phyloP scores from a whole-genome alignment of 345 rosid genomes.

The Stellera chamaejasme region DNA sequence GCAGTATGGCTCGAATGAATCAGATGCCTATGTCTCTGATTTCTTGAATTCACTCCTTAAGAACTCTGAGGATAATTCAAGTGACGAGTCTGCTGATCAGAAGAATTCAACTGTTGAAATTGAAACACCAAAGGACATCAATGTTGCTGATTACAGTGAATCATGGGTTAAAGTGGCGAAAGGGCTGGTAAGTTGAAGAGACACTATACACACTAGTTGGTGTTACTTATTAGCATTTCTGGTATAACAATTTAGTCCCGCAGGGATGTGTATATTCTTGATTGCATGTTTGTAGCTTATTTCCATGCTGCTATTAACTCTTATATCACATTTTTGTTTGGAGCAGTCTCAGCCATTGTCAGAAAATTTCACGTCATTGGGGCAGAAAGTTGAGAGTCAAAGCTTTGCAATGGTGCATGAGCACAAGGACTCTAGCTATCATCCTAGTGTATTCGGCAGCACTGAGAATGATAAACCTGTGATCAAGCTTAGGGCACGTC shows the following conservation, averaged over 20 bases:
- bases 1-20: slow-evolving; percentile 22
- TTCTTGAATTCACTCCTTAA: slow-evolving; percentile 39
- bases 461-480: slow-evolving; percentile 24
- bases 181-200: slow-evolving; percentile 19
- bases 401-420: slow-evolving; percentile 4
- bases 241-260: background rate
- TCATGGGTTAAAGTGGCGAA: slow-evolving; percentile 12
- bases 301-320: background rate
- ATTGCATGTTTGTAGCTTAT: background rate
- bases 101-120: slow-evolving; percentile 12
- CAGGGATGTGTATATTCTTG: background rate
- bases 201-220: background rate
- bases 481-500: slow-evolving; percentile 39
- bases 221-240: background rate
- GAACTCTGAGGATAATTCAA: slow-evolving; percentile 18
- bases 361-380: background rate
- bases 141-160: slow-evolving; percentile 9
- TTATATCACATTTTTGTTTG: background rate
- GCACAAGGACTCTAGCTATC: slow-evolving; percentile 1
- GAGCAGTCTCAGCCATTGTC: slow-evolving; percentile 13
- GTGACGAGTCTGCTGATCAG: slow-evolving; percentile 9
- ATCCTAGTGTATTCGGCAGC: slow-evolving; percentile 5
- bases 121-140: slow-evolving; percentile 3
- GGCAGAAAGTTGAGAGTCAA: slow-evolving; percentile 8
- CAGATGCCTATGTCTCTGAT: slow-evolving; percentile 24